Percentiles rank a stretch among this genome's conserved stretches.
phyloP scores from a whole-genome alignment of 2,329 filamentous ascomycete genomes.

The Coniochaeta pulveracea region DNA sequence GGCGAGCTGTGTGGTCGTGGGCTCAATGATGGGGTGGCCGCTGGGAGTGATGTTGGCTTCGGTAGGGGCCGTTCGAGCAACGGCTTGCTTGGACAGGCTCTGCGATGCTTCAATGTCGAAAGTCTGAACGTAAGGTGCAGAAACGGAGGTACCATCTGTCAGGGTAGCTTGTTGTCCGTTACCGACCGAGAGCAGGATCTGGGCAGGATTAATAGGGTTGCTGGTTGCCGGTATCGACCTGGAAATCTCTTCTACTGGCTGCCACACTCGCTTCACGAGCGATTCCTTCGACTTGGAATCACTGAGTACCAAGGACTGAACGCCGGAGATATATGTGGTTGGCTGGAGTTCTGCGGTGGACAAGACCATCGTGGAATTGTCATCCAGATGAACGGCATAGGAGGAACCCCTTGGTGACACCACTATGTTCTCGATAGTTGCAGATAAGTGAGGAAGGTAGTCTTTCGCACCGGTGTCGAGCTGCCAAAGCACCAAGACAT shows the following conservation, averaged over 20 bases:
- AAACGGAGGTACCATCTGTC: slow-evolving; percentile 32
- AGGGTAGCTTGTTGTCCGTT: slow-evolving; percentile 45
- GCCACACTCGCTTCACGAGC: slow-evolving; percentile 40
- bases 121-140: slow-evolving; percentile 60
- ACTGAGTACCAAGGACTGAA: slow-evolving; percentile 54
- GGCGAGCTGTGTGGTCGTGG: slow-evolving; percentile 62
- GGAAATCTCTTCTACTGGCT: slow-evolving; percentile 27
- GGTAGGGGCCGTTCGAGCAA: slow-evolving; percentile 80
- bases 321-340: slow-evolving; percentile 70
- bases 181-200: slow-evolving; percentile 57
- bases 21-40: slow-evolving; percentile 62
- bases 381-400: slow-evolving; percentile 76
- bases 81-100: slow-evolving; percentile 74
- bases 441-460: slow-evolving; percentile 81
- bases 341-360: slow-evolving; percentile 85
- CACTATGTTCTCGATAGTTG: slow-evolving; percentile 72
- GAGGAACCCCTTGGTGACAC: slow-evolving; percentile 70
- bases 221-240: slow-evolving; percentile 48
- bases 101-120: slow-evolving; percentile 74
- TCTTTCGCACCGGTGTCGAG: slow-evolving; percentile 75
- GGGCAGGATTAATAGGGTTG: slow-evolving; percentile 50
- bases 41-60: slow-evolving; percentile 66
- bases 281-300: slow-evolving; percentile 38
- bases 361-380: slow-evolving; percentile 84
- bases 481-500: slow-evolving; percentile 86